A percentile compares a stretch with the other conserved stretches of the same genome.
Evolutionary conservation across 768 basidiomycete species (phyloP).

Genomic region (Lactarius trivialis): DNA sequence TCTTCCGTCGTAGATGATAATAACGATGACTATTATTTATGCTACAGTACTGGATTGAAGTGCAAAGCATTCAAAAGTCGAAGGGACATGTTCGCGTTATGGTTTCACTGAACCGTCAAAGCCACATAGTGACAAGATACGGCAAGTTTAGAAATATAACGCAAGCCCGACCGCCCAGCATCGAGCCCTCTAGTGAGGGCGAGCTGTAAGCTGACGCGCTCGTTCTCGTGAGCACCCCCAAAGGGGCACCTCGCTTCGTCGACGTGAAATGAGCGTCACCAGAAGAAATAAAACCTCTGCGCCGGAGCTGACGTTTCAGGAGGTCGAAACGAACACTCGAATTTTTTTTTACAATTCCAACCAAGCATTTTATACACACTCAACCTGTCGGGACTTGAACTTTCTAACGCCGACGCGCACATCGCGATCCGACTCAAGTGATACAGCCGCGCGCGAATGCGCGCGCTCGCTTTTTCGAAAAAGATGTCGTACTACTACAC

Average conservation of each 20-base stretch:
- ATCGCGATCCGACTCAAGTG: neutral
- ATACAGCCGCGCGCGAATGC: neutral
- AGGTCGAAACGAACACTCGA: conserved; percentile 64
- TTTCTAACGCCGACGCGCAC: conserved; percentile 22
- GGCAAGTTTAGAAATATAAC: conserved; percentile 82
- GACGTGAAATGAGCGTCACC: conserved; percentile 66
- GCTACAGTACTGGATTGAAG: neutral
- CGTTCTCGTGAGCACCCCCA: conserved; percentile 45
- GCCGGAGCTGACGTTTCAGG: conserved; percentile 54
- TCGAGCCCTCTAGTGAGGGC: conserved; percentile 40
- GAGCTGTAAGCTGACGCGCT: conserved; percentile 28
- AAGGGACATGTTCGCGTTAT: conserved; percentile 58
- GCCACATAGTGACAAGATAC: conserved; percentile 74
- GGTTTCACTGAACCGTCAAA: conserved; percentile 79
- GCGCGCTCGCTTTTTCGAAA: too few relatives aligned
- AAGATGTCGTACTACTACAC: conserved; percentile 12
- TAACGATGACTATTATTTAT: neutral
- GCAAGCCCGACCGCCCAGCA: conserved; percentile 42
- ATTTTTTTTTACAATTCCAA: conserved; percentile 23
- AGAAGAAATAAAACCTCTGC: conserved; percentile 45
- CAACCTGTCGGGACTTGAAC: conserved; percentile 20
- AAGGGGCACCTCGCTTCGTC: conserved; percentile 65
- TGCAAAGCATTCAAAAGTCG: neutral
- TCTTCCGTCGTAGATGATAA: neutral
- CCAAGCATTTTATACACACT: conserved; percentile 8